Evolutionary conservation across 192 early-diverging fungal species (phyloP).

Genomic region (Dissophora globulifera): DNA sequence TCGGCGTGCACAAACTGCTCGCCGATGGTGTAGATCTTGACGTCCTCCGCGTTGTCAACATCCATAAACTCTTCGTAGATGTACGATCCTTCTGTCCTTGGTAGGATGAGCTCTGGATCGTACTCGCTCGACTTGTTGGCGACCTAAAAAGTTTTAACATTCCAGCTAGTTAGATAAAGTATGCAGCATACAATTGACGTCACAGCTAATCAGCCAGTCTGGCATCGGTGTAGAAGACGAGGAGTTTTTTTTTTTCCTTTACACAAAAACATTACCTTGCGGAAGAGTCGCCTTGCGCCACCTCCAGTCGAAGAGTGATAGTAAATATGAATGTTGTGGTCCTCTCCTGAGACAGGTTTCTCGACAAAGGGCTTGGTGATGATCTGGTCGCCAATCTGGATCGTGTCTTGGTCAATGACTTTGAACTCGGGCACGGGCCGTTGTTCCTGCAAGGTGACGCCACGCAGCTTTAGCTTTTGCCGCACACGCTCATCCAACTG

Average conservation of each 20-base stretch:
- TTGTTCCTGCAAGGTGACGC: conserved; percentile 57
- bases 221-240: not conserved
- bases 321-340: conserved; percentile 98
- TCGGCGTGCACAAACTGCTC: conserved; percentile 89
- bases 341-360: conserved; percentile 94
- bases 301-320: conserved; percentile 85
- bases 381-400: conserved; percentile 70
- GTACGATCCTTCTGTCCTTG: conserved; percentile 82
- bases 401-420: conserved; percentile 70
- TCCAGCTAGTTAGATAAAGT: no score
- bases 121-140: conserved; percentile 96
- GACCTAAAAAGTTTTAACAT: no score
- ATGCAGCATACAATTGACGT: no score
- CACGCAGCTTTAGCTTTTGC: conserved; percentile 62
- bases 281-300: conserved; percentile 77
- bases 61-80: conserved; percentile 95
- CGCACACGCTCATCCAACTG: conserved; percentile 62
- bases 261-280: no score
- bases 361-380: conserved; percentile 97
- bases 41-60: conserved; percentile 93
- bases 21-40: conserved; percentile 97
- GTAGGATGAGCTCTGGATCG: conserved; percentile 66
- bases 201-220: no score
- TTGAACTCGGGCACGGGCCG: conserved; percentile 41
- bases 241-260: no score